Base-by-base conservation (phyloP, 345 rosid species). In the Eutrema japonicum region DNA sequence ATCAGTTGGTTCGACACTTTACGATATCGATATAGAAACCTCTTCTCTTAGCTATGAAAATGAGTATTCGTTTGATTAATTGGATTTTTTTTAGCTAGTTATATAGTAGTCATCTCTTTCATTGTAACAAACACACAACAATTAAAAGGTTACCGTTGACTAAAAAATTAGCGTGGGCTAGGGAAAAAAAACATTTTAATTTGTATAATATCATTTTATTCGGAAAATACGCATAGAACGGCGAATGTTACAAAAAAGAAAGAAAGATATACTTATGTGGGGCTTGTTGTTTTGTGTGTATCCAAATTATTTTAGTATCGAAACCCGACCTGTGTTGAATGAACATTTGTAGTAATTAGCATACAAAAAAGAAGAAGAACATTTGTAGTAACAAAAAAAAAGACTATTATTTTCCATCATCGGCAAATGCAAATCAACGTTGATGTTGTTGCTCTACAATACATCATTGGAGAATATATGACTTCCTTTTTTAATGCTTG, bases 301-400 rank as follows among this genome's bases (percentile, higher is more conserved):
- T 18, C 70, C 57, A 11, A 12, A 16, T 35, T 6, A 16, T 4
- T 43, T 33, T 69, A 18, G 46, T 45, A 56, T 42, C 56, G 11
- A 14, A 50, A 58, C 40, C n/a, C 32, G 58, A 22, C 18, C 37
- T 3, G 3, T 36, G 13, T 6, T 22, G 45, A 46, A 56, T 56
- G 56, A 26, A 46, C 47, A 70, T 35, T 14, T 47, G 8, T 70
- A 10, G 67, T 48, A 49, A 18, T 18, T 18, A 18, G 18, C 18
- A 18, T n/a, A n/a, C 18, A 0, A 18, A 18, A 18, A 18, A 18
- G 18, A 18, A 18, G 18, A 18, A 18, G 18, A 18, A 18, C 18
- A 18, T 18, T 18, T 18, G 18, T 18, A 18, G 18, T 18, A 18
- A 18, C 18, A 38, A 12, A 32, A 56, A 9, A 14, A 35, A 54